A percentile compares a stretch with the other conserved stretches of the same genome.
phyloP scores from a whole-genome alignment of 441 rosid genomes.

The Croton laevigatus region DNA sequence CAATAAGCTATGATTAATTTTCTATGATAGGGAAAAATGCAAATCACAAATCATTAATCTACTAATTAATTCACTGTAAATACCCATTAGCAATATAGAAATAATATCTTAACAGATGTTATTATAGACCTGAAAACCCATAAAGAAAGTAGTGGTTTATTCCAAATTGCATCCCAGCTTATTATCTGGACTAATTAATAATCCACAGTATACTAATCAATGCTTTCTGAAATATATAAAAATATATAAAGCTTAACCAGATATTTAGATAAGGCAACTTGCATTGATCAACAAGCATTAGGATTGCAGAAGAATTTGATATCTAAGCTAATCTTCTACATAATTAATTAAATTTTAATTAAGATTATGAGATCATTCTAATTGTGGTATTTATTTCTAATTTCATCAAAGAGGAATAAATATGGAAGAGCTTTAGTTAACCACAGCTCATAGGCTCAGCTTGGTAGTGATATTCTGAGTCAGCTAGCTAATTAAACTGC shows the following conservation, averaged over 20 bases:
- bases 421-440: neutral
- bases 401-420: slow-evolving; percentile 3
- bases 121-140: no score
- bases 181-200: no score
- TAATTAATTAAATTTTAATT: neutral
- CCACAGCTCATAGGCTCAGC: neutral
- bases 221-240: no score
- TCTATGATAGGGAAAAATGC: neutral
- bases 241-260: neutral
- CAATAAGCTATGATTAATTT: neutral
- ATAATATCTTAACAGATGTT: no score
- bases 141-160: no score
- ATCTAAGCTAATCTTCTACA: neutral
- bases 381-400: slow-evolving; percentile 17
- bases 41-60: neutral
- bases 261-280: slow-evolving; percentile 8
- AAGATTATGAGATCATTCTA: slow-evolving; percentile 31
- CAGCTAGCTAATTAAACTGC: neutral
- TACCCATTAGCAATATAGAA: no score
- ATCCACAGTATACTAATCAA: no score
- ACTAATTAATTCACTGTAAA: no score
- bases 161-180: no score
- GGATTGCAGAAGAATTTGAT: neutral
- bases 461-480: slow-evolving; percentile 26
- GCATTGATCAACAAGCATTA: neutral